A percentile compares a stretch with the other conserved stretches of the same genome.
Evolutionary conservation across 2,329 filamentous ascomycete species (phyloP).

Genomic region (Scedosporium apiospermum): DNA sequence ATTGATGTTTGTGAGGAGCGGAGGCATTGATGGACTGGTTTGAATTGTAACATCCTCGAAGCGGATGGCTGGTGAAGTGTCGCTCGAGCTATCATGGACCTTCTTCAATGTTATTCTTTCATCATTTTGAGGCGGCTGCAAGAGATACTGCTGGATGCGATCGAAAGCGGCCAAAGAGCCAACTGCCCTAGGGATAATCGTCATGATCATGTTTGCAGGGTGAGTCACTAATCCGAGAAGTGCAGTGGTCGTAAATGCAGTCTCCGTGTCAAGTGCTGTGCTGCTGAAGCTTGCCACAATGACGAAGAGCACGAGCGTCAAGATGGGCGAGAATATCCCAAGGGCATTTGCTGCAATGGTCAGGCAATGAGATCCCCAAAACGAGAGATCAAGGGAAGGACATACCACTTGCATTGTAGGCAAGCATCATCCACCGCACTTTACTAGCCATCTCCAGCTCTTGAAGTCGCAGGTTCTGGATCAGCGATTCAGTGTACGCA

Average conservation of each 20-base stretch:
- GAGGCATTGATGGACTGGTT: too few species aligned
- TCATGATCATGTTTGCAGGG: conserved; percentile 14
- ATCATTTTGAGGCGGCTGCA: neutral
- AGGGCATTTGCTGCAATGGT: neutral
- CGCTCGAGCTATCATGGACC: neutral
- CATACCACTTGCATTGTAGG: neutral
- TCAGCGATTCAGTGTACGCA: neutral
- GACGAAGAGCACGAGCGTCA: neutral
- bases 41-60: neutral
- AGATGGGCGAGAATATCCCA: neutral
- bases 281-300: neutral
- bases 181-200: conserved; percentile 9
- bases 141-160: neutral
- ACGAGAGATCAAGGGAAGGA: neutral
- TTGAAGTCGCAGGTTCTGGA: neutral
- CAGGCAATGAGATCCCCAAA: too few species aligned
- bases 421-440: neutral
- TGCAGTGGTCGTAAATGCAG: neutral
- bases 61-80: neutral
- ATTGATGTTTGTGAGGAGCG: too few species aligned
- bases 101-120: neutral
- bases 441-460: neutral
- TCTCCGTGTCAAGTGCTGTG: neutral
- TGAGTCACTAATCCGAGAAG: conserved; percentile 8
- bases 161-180: neutral